These are phyloP conservation scores for Ogataea zsoltii DNA, from an alignment of 805 yeast species.

Conservation along the genomic window DNA sequence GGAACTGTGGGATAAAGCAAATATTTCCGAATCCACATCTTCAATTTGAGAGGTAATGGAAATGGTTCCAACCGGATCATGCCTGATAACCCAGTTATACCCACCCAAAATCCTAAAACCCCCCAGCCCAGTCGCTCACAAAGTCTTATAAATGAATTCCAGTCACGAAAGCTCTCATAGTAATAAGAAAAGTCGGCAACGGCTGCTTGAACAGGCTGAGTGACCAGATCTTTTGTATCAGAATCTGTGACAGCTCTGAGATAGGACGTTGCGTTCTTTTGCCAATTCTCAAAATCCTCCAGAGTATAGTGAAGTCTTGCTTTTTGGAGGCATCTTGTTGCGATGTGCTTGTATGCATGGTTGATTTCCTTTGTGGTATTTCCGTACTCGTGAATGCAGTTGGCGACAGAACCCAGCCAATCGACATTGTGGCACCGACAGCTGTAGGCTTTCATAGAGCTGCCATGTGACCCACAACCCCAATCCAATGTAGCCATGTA, in stretches of 20 bases:
- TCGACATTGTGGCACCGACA: slow-evolving; percentile 44
- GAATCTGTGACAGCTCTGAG: slow-evolving; percentile 30
- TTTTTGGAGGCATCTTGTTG: slow-evolving; percentile 37
- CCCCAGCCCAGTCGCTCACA: slow-evolving; percentile 49
- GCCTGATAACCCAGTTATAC: slow-evolving; percentile 35
- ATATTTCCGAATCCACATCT: slow-evolving; percentile 2
- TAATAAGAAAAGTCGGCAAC: slow-evolving; percentile 35
- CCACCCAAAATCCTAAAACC: slow-evolving; percentile 42
- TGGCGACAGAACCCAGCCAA: slow-evolving; percentile 46
- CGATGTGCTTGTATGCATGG: slow-evolving; percentile 43
- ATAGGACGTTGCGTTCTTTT: slow-evolving; percentile 34
- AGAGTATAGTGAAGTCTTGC: slow-evolving; percentile 36
- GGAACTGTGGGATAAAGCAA: slow-evolving; percentile 9
- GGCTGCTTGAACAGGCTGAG: slow-evolving; percentile 37
- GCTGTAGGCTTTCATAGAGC: slow-evolving; percentile 34
- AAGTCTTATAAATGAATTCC: slow-evolving; percentile 37
- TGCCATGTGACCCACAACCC: slow-evolving; percentile 42
- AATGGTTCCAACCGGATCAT: slow-evolving; percentile 25
- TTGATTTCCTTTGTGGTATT: slow-evolving; percentile 29
- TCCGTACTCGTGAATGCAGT: slow-evolving; percentile 40
- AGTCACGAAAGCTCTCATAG: slow-evolving; percentile 37
- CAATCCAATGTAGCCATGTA: slow-evolving; percentile 41
- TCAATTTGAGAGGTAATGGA: not conserved
- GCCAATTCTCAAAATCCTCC: slow-evolving; percentile 35
- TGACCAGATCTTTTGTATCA: slow-evolving; percentile 27